Percentiles rank a stretch among this genome's conserved stretches.
Evolutionary conservation across 2,329 filamentous ascomycete species (phyloP).

Genomic region (Apiospora aurea): DNA sequence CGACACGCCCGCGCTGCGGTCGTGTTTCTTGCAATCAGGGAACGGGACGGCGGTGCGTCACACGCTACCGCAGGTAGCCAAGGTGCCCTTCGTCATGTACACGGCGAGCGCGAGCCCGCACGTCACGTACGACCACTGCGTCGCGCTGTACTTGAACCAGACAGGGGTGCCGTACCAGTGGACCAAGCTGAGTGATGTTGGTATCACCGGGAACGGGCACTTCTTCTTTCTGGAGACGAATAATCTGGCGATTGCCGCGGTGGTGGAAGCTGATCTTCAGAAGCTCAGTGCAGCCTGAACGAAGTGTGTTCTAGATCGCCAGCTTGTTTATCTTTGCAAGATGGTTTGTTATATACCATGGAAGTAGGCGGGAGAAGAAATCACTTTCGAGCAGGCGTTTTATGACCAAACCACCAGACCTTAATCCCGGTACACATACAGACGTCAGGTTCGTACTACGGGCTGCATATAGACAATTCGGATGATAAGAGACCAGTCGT

Average conservation of each 20-base stretch:
- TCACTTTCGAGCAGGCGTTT: not conserved
- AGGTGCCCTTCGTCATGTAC: slow-evolving; percentile 27
- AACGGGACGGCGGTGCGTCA: slow-evolving; percentile 3
- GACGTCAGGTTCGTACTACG: not conserved
- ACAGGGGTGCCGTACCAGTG: slow-evolving; percentile 25
- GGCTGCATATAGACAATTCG: not conserved
- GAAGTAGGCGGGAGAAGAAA: too few species aligned
- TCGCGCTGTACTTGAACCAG: slow-evolving; percentile 25
- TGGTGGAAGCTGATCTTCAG: slow-evolving; percentile 9
- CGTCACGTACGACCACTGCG: slow-evolving; percentile 28
- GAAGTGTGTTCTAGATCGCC: not conserved
- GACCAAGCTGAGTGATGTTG: slow-evolving; percentile 26
- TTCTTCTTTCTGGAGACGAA: slow-evolving; percentile 27
- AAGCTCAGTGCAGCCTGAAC: not conserved
- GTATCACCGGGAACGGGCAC: slow-evolving; percentile 26
- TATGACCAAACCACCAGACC: not conserved
- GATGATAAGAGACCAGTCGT: not conserved
- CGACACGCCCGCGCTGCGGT: slow-evolving; percentile 24
- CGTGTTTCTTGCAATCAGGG: slow-evolving; percentile 25
- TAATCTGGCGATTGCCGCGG: slow-evolving; percentile 22
- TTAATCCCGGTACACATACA: not conserved
- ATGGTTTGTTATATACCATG: too few species aligned
- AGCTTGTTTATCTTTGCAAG: too few species aligned
- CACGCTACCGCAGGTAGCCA: slow-evolving; percentile 25
- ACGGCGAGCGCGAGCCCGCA: slow-evolving; percentile 26